Base-by-base conservation (phyloP, 2,329 filamentous ascomycete genomes). In the Penicillium sp. region DNA sequence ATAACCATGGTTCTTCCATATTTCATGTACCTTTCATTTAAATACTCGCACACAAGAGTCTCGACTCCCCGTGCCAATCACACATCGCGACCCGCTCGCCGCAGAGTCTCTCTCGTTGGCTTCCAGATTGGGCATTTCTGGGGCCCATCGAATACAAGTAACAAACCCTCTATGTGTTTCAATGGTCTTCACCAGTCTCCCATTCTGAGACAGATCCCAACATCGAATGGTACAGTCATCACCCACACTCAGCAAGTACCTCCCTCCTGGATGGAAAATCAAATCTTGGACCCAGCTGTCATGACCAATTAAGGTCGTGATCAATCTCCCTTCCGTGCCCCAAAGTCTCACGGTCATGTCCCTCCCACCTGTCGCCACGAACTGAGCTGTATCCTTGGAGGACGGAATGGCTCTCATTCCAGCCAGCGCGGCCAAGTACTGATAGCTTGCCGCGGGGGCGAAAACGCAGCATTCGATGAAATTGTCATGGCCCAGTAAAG, bases 181-280 rank as follows among this genome's bases (percentile, higher is more conserved):
- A 5, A 83, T 82, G 13, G 86, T 87, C 76, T 93, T 93, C 66
- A 96, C 91, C 68, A 92, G 93, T 69, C 92, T 93, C 31, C 90
- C 91, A 72, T 95, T 91, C 72, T 97, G 92, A 33, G 85, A 84
- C 35, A 97, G 79, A 78, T 97, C 93, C 93, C 93, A 97, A 79
- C 93, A 96, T 56, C 92, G 83, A 58, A 97, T 83, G 4, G 91
- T 92, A 79, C 94, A 96, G 78, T 97, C 94, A 73, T 97, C 93
- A 6, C 89, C 85, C 24, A 89, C 90, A 11, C 89, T 92, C 3
- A 97, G 78, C 2, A 97, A 82, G 70, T 94, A 97, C 75, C 93
- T 95, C 53, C 93, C 93, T 11, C 91, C 90, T 0, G 93, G 93
- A 69, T 97, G 93, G 73, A 96, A 97, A 6, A 91, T 86, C 4